phyloP scores from a whole-genome alignment of 2,329 filamentous ascomycete genomes.

The Cryphonectria nitschkei region DNA sequence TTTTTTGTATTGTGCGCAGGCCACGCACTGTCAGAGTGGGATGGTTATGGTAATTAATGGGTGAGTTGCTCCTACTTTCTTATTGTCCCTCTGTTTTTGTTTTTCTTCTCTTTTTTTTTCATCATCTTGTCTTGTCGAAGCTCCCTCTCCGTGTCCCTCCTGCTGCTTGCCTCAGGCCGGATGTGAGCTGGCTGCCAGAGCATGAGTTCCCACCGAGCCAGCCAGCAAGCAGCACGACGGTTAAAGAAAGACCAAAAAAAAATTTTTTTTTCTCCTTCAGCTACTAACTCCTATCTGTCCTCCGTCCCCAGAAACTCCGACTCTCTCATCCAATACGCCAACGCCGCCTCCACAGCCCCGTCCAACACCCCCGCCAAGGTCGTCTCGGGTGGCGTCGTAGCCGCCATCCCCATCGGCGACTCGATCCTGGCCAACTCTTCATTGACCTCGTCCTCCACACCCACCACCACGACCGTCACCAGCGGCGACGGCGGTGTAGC shows the following conservation, averaged over 20 bases:
- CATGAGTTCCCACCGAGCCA: not conserved
- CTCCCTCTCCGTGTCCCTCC: not conserved
- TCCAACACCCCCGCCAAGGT: conserved; percentile 13
- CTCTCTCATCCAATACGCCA: conserved; percentile 18
- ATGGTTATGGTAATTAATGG: conserved; percentile 56
- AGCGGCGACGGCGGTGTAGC: not conserved
- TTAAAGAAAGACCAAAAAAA: not conserved
- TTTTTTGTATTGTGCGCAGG: conserved; percentile 55
- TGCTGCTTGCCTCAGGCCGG: not conserved
- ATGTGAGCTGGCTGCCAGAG: too few species aligned
- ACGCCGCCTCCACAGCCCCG: not conserved
- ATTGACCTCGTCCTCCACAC: not conserved
- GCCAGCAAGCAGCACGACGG: not conserved
- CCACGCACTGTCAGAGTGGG: conserved; percentile 52
- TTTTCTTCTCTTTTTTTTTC: not conserved
- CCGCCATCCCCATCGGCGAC: conserved; percentile 18
- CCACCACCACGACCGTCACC: not conserved
- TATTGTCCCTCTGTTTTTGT: too few species aligned
- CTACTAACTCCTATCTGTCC: not conserved
- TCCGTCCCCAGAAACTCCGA: not conserved
- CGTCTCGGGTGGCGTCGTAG: conserved; percentile 20
- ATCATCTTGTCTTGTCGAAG: too few species aligned
- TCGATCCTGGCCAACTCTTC: conserved; percentile 14
- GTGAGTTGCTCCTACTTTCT: conserved; percentile 7
- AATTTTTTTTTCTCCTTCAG: not conserved